Conservation (phyloP, 108 stramenopile genomes). For the Discostella pseudostelligera region DNA sequence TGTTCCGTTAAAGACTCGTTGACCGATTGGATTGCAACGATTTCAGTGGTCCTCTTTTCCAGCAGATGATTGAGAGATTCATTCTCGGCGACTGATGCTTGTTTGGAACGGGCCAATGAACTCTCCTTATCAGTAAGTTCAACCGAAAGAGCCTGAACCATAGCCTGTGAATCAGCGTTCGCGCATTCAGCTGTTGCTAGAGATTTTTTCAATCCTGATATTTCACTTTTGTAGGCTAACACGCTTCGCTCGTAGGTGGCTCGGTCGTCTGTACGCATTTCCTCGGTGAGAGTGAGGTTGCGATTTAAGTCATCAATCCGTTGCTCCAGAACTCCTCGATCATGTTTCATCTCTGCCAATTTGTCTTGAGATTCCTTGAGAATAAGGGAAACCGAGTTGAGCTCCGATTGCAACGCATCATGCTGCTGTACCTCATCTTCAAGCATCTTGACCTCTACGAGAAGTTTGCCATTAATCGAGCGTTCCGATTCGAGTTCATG, state of each 20-base stretch:
- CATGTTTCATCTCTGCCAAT: not conserved
- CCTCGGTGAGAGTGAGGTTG: conserved; percentile 9
- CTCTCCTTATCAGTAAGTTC: conserved; percentile 5
- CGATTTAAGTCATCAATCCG: conserved; percentile 12
- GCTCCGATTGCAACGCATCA: conserved; percentile 10
- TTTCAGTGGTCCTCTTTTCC: conserved; percentile 15
- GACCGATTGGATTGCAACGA: conserved; percentile 3
- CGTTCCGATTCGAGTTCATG: not conserved
- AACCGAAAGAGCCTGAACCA: not conserved
- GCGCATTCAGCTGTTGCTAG: conserved; percentile 1
- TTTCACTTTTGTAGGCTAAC: conserved; percentile 5
- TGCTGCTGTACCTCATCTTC: not conserved
- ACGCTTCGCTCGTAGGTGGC: not conserved
- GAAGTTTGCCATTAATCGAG: not conserved
- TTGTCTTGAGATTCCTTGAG: conserved; percentile 12
- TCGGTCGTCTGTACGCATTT: conserved; percentile 7
- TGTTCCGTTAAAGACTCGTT: conserved; percentile 8
- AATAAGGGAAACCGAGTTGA: conserved; percentile 15
- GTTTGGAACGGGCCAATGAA: conserved; percentile 1
- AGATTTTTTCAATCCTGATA: conserved; percentile 2
- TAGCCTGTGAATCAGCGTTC: not conserved
- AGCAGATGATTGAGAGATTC: conserved; percentile 2
- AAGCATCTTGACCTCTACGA: conserved; percentile 10
- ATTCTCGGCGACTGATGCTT: conserved; percentile 9
- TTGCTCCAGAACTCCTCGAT: conserved; percentile 1